Conservation (phyloP, 177 flowering plant species). For the Telopea speciosissima region DNA sequence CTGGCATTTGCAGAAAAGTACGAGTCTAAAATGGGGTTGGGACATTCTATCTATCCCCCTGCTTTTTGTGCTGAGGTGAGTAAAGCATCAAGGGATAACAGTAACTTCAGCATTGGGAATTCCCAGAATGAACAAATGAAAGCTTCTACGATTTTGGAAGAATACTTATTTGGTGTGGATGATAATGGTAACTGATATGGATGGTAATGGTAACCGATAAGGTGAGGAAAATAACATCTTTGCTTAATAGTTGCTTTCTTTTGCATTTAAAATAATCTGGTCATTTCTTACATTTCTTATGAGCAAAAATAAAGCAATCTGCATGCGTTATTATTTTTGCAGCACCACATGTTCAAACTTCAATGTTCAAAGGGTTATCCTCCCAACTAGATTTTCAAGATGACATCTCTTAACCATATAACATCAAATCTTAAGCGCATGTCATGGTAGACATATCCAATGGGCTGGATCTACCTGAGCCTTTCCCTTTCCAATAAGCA, state of each 20-base stretch:
- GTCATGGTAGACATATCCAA: no score
- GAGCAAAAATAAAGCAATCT: background rate
- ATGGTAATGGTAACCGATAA: background rate
- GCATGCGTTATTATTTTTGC: background rate
- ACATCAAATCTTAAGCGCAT: no score
- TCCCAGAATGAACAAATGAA: constrained; percentile 18
- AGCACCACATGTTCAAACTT: no score
- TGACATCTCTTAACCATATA: background rate
- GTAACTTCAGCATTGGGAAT: constrained; percentile 6
- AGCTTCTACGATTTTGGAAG: constrained; percentile 32
- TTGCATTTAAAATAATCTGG: background rate
- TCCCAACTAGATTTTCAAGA: background rate
- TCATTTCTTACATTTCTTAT: background rate
- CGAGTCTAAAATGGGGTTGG: constrained; percentile 26
- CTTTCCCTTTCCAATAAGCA: no score
- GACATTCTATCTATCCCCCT: background rate
- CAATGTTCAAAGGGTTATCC: background rate
- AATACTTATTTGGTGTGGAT: constrained; percentile 13
- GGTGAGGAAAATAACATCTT: background rate
- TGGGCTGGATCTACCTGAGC: no score
- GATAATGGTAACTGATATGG: background rate
- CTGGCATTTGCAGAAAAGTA: constrained; percentile 46
- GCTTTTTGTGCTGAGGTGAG: background rate
- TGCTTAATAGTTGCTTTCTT: background rate
- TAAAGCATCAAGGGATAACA: constrained; percentile 6